Percentiles rank a stretch among this genome's conserved stretches.
Conservation (phyloP, 2,329 filamentous ascomycete genomes). For the Cercospora citrullina region DNA sequence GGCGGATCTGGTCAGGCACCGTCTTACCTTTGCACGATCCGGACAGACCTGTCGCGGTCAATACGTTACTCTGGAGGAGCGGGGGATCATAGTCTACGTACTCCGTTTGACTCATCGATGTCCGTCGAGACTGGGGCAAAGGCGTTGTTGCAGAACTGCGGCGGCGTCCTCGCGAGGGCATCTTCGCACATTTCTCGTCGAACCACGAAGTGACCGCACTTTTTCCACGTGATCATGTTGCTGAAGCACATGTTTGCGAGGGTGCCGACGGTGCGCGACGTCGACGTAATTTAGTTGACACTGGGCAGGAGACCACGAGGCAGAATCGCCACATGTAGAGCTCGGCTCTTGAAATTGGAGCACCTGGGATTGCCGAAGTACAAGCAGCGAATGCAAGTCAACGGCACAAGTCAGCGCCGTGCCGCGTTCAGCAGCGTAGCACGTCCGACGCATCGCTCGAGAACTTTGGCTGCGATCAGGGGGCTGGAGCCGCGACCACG, state of each 20-base stretch:
- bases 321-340: neutral
- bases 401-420: neutral
- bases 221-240: conserved; percentile 25
- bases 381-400: conserved; percentile 2
- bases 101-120: conserved; percentile 18
- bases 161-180: conserved; percentile 16
- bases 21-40: conserved; percentile 21
- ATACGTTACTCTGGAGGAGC: neutral
- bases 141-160: conserved; percentile 18
- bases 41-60: conserved; percentile 17
- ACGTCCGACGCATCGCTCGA: neutral
- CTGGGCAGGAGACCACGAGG: neutral
- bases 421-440: neutral
- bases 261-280: neutral
- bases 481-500: neutral
- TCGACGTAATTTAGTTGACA: neutral
- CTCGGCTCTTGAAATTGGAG: neutral
- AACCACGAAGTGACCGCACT: conserved; percentile 24
- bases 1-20: neutral
- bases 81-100: neutral
- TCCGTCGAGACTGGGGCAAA: conserved; percentile 24
- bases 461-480: neutral
- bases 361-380: conserved; percentile 5
- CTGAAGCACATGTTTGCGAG: conserved; percentile 24
- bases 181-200: conserved; percentile 23